Conservation (phyloP, 1,284 basidiomycete species). For the Microbotryum lychnidis-dioicae region DNA sequence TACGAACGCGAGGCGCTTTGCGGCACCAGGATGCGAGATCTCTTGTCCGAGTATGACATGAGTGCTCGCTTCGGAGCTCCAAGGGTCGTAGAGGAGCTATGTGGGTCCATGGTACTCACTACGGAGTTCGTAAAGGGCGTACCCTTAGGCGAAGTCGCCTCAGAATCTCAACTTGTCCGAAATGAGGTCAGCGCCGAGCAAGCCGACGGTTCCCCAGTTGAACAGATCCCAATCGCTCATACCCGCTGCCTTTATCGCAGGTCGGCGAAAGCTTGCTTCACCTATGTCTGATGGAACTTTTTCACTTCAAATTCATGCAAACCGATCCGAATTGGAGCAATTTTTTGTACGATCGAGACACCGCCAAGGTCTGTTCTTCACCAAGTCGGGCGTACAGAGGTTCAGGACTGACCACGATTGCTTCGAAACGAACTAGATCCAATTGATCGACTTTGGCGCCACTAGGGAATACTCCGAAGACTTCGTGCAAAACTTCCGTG, state of each 20-base stretch:
- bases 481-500: constrained; percentile 85
- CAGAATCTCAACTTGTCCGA: too few species aligned
- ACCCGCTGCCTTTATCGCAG: constrained; percentile 42
- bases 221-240: background rate
- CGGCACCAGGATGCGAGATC: constrained; percentile 55
- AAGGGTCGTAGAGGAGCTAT: constrained; percentile 65
- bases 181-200: background rate
- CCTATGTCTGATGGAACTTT: constrained; percentile 82
- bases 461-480: constrained; percentile 73
- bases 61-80: constrained; percentile 73
- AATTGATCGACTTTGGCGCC: constrained; percentile 94
- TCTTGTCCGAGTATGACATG: constrained; percentile 44
- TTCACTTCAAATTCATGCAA: constrained; percentile 89
- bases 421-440: constrained; percentile 49
- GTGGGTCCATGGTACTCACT: constrained; percentile 73
- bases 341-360: constrained; percentile 73
- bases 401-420: background rate
- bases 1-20: constrained; percentile 80
- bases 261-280: constrained; percentile 76
- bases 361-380: constrained; percentile 45
- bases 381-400: background rate
- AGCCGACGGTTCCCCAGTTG: background rate
- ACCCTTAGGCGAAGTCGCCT: constrained; percentile 51
- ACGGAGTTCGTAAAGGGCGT: constrained; percentile 79
- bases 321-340: constrained; percentile 99